A percentile compares a stretch with the other conserved stretches of the same genome.
Conservation (phyloP, 192 early-diverging fungal species). For the Rhizoclosmatium globosum region DNA sequence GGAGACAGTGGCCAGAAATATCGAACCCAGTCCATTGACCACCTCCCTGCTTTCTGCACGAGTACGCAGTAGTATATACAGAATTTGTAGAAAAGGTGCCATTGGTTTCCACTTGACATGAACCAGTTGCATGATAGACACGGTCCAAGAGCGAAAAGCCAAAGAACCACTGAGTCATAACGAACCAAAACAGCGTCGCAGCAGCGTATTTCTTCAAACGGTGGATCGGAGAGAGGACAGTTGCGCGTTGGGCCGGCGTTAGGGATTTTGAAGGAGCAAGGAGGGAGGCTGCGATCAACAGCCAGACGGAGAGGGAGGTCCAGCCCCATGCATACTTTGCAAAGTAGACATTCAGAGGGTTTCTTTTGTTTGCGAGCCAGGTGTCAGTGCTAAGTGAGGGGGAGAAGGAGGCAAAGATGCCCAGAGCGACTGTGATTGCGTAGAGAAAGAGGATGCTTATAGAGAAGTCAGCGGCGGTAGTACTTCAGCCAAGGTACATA, state of each 20-base stretch:
- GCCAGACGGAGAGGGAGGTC: slow-evolving; percentile 72
- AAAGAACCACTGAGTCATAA: slow-evolving; percentile 86
- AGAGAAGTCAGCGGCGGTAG: not conserved
- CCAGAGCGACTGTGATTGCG: slow-evolving; percentile 41
- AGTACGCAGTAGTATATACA: slow-evolving; percentile 32
- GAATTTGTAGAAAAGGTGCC: not conserved
- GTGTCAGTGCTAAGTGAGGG: slow-evolving; percentile 18
- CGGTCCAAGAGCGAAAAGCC: slow-evolving; percentile 85
- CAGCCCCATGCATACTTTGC: slow-evolving; percentile 88
- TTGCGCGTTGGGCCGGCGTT: slow-evolving; percentile 12
- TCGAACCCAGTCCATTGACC: slow-evolving; percentile 87
- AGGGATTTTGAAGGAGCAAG: not conserved
- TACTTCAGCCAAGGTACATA: not conserved
- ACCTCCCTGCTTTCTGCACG: slow-evolving; percentile 57
- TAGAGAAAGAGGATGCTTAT: slow-evolving; percentile 28
- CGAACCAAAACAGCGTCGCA: slow-evolving; percentile 85
- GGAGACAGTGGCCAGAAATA: slow-evolving; percentile 87
- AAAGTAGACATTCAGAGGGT: slow-evolving; percentile 79
- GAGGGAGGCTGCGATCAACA: slow-evolving; percentile 48
- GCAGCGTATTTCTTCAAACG: slow-evolving; percentile 57
- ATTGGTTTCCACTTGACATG: slow-evolving; percentile 40
- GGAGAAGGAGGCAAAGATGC: slow-evolving; percentile 22
- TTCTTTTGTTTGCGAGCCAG: slow-evolving; percentile 73
- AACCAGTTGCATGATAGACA: slow-evolving; percentile 75
- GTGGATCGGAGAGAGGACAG: slow-evolving; percentile 2